Evolutionary conservation across 2,329 filamentous ascomycete species (phyloP), one percentile per base, ranked within the genome.

Genomic region (Ophiocordyceps polyrhachis-furcata): DNA sequence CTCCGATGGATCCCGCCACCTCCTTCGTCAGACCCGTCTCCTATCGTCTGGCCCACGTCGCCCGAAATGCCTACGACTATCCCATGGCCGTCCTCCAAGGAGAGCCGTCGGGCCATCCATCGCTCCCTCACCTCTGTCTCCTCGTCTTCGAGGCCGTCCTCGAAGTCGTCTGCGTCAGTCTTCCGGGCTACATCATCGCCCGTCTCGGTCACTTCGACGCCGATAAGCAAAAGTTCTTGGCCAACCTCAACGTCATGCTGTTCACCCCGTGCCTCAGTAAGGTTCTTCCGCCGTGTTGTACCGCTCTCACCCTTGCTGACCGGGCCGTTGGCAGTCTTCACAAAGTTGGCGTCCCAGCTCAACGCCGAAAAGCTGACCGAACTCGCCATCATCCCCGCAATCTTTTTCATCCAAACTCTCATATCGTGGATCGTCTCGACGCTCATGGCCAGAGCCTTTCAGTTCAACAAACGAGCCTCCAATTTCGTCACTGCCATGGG

Each of bases 401-500:
- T 98, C 59, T 96, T 96, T 62, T 56, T 87, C 48, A 71, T 91
- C 28, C 89, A 95, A 65, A 95, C 87, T 0, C 53, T 82, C 9
- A 79, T 96, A 25, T 96, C 89, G 14, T 98, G 87, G 65, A 45
- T 76, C 3, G 85, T 87, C 45, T 80, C 88, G 2, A 64, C 77
- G 9, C 55, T 72, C 13, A 74, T 96, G 45, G 76, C 83, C 17
- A 81, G 75, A 62, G 66, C 77, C 43, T 93, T 88, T 60, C 71
- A 83, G 15, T 88, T 98, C 63, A 78, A 77, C 54, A 87, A 83
- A 61, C 78, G 89, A 49, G 83, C 87, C 40, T 76, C 81, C 51
- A 98, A 98, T 65, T 98, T 98, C 57, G 83, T 98, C 40, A 83
- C 86, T 29, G 91, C 91, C 44, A 98, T 98, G 91, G 88, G 84